Evolutionary conservation across 1,139 yeast species (phyloP), one percentile per base, ranked within the genome.

Genomic region (Fermentozyma sake): DNA sequence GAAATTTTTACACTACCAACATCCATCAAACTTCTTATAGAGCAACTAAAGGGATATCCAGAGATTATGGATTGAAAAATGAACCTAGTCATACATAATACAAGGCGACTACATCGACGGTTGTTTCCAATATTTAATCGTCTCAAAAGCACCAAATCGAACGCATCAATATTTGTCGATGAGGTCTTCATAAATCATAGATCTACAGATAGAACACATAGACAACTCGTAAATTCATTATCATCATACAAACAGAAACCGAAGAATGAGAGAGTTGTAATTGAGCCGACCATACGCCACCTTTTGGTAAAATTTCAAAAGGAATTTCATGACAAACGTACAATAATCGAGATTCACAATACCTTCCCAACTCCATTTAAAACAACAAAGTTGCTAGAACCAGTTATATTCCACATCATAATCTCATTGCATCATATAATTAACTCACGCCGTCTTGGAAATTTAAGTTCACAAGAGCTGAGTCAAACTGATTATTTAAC

Each of bases 231-330:
- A 30, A 45, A 48, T 18, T 32, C 44, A 15, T 29, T 55, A 12
- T 41, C 37, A 6, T 43, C 51, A 26, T 47, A 52, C 16, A 33
- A 42, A 5, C 26, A 14, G 4, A 31, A 38, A 10, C 59, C 55
- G 30, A 37, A 44, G 6, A 37, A 39, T 26, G 20, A 17, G 2
- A 22, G 17, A 6, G 34, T 48, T 3, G 32, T 29, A 7, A 31
- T 61, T 18, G 39, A 39, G 15, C 62, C 63, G 2, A 43, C 46
- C 2, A 32, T 61, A 1, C 41, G 38, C 14, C 47, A 55, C 26
- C 44, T 57, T 22, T 44, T 58, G 8, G 52, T 59, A n/a, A 48
- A 52, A 32, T 31, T 52, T 17, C 51, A 46, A 14, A 34, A 35
- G 31, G 43, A 34, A 8, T 20, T 7, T 6, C 23, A 11, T 3